These are phyloP conservation scores for Sonneratia alba DNA, from an alignment of 345 rosid species.

Conservation along the genomic window DNA sequence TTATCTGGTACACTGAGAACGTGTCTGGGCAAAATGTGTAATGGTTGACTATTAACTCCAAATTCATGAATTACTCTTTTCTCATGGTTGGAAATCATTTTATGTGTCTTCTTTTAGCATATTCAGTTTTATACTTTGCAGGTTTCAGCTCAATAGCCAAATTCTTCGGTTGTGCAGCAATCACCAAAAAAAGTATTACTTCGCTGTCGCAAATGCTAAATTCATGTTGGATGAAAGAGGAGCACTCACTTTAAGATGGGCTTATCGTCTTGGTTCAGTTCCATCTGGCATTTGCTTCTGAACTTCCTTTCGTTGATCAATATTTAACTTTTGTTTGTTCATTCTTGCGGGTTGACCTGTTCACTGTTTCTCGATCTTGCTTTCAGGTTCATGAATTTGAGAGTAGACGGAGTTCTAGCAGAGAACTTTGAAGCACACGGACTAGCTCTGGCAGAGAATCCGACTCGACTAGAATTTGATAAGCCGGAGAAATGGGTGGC, in stretches of 20 bases:
- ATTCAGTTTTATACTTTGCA: not conserved
- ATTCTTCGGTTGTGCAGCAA: slow-evolving; percentile 19
- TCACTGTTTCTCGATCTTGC: not conserved
- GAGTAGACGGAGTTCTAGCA: slow-evolving; percentile 80
- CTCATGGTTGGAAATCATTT: too few relatives aligned
- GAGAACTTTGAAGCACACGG: slow-evolving; percentile 57
- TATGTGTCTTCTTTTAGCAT: not conserved
- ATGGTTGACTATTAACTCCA: too few relatives aligned
- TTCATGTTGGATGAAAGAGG: slow-evolving; percentile 96
- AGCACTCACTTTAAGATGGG: slow-evolving; percentile 24
- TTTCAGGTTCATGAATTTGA: slow-evolving; percentile 88
- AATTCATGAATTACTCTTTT: too few relatives aligned
- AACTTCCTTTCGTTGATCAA: too few relatives aligned
- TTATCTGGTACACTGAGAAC: too few relatives aligned
- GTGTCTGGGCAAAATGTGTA: too few relatives aligned
- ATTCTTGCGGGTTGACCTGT: not conserved
- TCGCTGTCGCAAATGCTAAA: slow-evolving; percentile 79
- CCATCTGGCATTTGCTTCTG: too few relatives aligned
- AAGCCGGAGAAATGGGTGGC: slow-evolving; percentile 87
- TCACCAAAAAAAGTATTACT: slow-evolving; percentile 43
- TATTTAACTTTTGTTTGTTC: too few relatives aligned
- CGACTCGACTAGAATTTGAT: slow-evolving; percentile 53
- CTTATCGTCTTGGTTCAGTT: too few relatives aligned
- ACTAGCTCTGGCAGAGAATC: slow-evolving; percentile 64
- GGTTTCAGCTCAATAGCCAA: not conserved